Evolutionary conservation across 2,329 filamentous ascomycete species (phyloP).

Genomic region (Monilinia aucupariae): DNA sequence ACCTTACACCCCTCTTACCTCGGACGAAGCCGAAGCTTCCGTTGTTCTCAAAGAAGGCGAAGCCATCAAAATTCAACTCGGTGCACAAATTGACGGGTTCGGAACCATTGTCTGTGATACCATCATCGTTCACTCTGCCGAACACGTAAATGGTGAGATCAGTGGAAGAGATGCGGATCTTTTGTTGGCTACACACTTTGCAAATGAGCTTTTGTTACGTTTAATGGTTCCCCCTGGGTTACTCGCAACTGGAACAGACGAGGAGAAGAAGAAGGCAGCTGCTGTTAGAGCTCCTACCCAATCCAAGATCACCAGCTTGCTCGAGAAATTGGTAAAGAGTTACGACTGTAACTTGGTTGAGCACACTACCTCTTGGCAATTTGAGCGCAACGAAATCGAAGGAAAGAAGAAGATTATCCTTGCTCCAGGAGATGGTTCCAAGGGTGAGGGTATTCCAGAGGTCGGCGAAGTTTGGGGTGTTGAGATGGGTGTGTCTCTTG

Average conservation of each 20-base stretch:
- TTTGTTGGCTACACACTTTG: conserved; percentile 84
- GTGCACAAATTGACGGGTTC: conserved; percentile 96
- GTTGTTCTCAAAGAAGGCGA: conserved; percentile 77
- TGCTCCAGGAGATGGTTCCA: conserved; percentile 75
- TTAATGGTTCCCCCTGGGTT: conserved; percentile 89
- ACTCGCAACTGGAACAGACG: conserved; percentile 74
- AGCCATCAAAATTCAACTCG: conserved; percentile 95
- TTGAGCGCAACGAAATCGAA: conserved; percentile 96
- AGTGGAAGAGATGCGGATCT: conserved; percentile 79
- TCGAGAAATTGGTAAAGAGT: conserved; percentile 86
- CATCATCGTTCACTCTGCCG: conserved; percentile 63
- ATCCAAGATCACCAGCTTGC: conserved; percentile 74
- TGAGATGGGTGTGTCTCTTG: conserved; percentile 87
- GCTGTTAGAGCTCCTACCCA: conserved; percentile 79
- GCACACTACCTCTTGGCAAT: conserved; percentile 96
- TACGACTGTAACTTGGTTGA: conserved; percentile 93
- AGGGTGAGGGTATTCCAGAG: conserved; percentile 84
- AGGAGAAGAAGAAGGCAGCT: conserved; percentile 90
- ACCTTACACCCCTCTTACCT: conserved; percentile 86
- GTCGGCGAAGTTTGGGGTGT: conserved; percentile 96
- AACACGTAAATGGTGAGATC: conserved; percentile 57
- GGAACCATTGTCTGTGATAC: conserved; percentile 95
- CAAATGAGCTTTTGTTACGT: conserved; percentile 88
- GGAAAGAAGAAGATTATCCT: conserved; percentile 93
- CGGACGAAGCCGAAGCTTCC: conserved; percentile 79